Conservation (phyloP, 2,329 filamentous ascomycete genomes). For the Oidium heveae region DNA sequence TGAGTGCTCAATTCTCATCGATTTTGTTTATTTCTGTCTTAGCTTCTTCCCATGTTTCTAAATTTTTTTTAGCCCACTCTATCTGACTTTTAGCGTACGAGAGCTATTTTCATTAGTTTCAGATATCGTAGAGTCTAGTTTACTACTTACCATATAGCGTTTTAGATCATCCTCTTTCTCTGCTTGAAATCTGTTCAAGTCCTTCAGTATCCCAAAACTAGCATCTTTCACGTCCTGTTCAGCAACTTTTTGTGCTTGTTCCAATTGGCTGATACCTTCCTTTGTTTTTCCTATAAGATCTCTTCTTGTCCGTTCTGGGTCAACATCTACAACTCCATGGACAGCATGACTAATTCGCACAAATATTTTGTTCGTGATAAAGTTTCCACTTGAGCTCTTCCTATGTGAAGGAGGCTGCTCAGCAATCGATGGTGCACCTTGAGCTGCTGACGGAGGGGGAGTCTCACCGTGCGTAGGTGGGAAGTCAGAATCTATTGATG, state of each 20-base stretch:
- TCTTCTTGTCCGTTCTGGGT: slow-evolving; percentile 74
- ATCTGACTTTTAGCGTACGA: slow-evolving; percentile 48
- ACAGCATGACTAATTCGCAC: slow-evolving; percentile 87
- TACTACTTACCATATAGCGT: slow-evolving; percentile 66
- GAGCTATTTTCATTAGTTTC: slow-evolving; percentile 22
- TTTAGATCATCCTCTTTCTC: slow-evolving; percentile 91
- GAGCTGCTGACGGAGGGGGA: slow-evolving; percentile 42
- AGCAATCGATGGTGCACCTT: slow-evolving; percentile 35
- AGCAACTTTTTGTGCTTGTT: slow-evolving; percentile 71
- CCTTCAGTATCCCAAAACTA: slow-evolving; percentile 64
- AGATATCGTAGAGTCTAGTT: background rate
- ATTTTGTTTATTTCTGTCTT: slow-evolving; percentile 47
- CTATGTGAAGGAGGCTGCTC: slow-evolving; percentile 32
- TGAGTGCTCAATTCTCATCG: slow-evolving; percentile 16
- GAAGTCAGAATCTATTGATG: slow-evolving; percentile 88
- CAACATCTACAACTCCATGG: slow-evolving; percentile 85
- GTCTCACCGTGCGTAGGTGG: slow-evolving; percentile 64
- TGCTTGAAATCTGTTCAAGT: slow-evolving; percentile 74
- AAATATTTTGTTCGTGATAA: slow-evolving; percentile 83
- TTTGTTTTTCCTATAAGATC: slow-evolving; percentile 91
- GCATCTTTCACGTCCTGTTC: slow-evolving; percentile 87
- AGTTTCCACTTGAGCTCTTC: slow-evolving; percentile 66
- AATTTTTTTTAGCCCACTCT: slow-evolving; percentile 49
- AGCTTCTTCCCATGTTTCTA: slow-evolving; percentile 50
- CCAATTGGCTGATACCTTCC: slow-evolving; percentile 63